Evolutionary conservation across 139 green algal genomes (phyloP), one percentile per base, ranked within the genome.

Genomic region (Haematococcus sp.): DNA sequence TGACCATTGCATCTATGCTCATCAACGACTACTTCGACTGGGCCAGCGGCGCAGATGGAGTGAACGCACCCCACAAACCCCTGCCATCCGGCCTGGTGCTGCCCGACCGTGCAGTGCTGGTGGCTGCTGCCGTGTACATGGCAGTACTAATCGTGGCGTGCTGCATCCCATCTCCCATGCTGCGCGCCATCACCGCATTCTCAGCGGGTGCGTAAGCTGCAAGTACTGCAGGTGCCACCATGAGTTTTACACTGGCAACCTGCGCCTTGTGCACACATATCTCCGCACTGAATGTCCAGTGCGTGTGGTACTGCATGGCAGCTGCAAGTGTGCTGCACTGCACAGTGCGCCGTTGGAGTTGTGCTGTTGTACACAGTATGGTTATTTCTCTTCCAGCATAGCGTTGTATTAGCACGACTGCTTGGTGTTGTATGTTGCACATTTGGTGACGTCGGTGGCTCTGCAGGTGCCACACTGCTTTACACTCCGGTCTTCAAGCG

Each of bases 11-110:
- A 0, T 88, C 81, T 25, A 81, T 87, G 31, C 66, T 91, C 30
- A 75, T 91, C 65, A 94, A 93, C 74, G 88, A 93, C 72, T 91
- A 89, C 69, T 93, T 92, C 44, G 89, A 93, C 83, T 85, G 71
- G 27, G 27, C 46, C 20, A 66, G 40, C 25, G 68, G 74, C 19
- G 68, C 83, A 0, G 88, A 92, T 65, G 51, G 23, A 0, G 63
- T 88, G 35, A 94, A 94, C 68, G 71, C 81, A 20, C 83, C 88
- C 3, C 19, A 84, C 72, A 94, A 89, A 76, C 82, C 82, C 15
- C 46, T 88, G 43, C 78, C 82, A 5, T 81, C 73, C n/a, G 83
- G 86, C 55, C 44, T 52, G 25, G 76, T 93, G 9, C 22, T 75
- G 1, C 86, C 84, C 17, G 83, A 94, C 70, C 73, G 71, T 19